Base-by-base conservation (phyloP, 2,329 filamentous ascomycete species). In the Dactylonectria macrodidyma region DNA sequence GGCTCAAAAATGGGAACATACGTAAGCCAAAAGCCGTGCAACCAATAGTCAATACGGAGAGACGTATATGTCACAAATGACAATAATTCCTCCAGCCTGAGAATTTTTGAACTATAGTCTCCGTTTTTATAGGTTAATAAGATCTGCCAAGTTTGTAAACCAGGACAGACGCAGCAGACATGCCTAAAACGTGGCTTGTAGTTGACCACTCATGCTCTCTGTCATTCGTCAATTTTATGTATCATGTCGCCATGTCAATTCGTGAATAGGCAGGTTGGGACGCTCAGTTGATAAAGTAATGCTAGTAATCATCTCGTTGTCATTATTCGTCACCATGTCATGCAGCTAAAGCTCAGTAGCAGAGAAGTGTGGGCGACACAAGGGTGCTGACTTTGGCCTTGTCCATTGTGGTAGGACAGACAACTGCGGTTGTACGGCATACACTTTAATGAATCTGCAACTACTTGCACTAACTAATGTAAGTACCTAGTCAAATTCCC, bases 91-190 rank as follows among this genome's bases (percentile, higher is more conserved):
- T 30, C 26, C 7, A 30, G 7, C 26, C 26, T 7, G 26, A 7
- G 26, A 30, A 30, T 30, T 30, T 30, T 7, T 5, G 26, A 30
- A 4, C 26, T 30, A 7, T 4, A 30, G 26, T 30, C 26, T 30
- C 26, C 26, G 7, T 30, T 30, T 4, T 30, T 30, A 30, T 30
- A 12, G 16, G 38, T 16, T 16, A 41, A 41, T 41, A 51, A 22
- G 30, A 55, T 41, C 19, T 8, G 26, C 33, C 48, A 30, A 44
- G 54, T 41, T 48, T 48, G 30, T 19, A 24, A 22, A n/a, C n/a
- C 30, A n/a, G 50, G 46, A 16, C 44, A 55, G 59, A 19, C 48
- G 62, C 62, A 65, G 26, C 62, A 65, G 26, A 30, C 50, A 50
- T 59, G 56, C 50, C 36, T 41, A 22, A 52, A 48, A 24, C 26